Percentiles rank a stretch among this genome's conserved stretches.
These are phyloP conservation scores for Globisporangium paroecandrum DNA, from an alignment of 352 stramenopile genomes.

Conservation along the genomic window DNA sequence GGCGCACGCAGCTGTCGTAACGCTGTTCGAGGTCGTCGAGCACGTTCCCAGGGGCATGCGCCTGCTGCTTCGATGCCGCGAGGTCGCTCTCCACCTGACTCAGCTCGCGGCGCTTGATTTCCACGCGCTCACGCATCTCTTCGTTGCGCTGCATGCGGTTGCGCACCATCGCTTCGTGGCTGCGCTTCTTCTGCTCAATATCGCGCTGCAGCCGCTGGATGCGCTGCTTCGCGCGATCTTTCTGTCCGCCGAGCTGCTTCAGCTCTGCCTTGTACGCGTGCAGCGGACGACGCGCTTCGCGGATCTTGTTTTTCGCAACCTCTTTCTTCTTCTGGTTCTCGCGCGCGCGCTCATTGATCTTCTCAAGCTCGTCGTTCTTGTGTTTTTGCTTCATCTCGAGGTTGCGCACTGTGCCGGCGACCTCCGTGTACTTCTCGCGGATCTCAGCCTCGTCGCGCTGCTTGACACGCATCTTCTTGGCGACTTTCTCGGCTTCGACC, in stretches of 20 bases:
- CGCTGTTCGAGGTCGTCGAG: constrained; percentile 60
- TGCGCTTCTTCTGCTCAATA: constrained; percentile 47
- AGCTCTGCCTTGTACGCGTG: constrained; percentile 65
- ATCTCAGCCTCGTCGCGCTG: constrained; percentile 39
- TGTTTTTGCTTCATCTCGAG: constrained; percentile 59
- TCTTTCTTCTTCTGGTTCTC: constrained; percentile 48
- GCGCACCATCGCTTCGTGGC: constrained; percentile 55
- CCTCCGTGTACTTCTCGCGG: constrained; percentile 40
- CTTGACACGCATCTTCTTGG: constrained; percentile 56
- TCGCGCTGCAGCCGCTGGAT: constrained; percentile 49
- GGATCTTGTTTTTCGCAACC: constrained; percentile 55
- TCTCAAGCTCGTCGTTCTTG: constrained; percentile 63
- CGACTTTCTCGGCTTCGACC: constrained; percentile 35
- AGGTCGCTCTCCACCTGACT: constrained; percentile 37
- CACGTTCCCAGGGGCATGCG: constrained; percentile 24
- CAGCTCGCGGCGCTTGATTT: constrained; percentile 46
- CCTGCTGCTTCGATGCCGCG: constrained; percentile 29
- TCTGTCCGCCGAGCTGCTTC: constrained; percentile 53
- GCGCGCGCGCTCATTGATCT: constrained; percentile 35
- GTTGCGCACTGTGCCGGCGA: constrained; percentile 38
- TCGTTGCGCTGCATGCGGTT: constrained; percentile 57
- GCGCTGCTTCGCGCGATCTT: constrained; percentile 44
- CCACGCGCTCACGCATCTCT: constrained; percentile 52
- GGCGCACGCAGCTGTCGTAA: constrained; percentile 48
- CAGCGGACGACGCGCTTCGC: constrained; percentile 57